Base-by-base conservation (phyloP, 805 yeast species). In the Torulaspora gathmanii region DNA sequence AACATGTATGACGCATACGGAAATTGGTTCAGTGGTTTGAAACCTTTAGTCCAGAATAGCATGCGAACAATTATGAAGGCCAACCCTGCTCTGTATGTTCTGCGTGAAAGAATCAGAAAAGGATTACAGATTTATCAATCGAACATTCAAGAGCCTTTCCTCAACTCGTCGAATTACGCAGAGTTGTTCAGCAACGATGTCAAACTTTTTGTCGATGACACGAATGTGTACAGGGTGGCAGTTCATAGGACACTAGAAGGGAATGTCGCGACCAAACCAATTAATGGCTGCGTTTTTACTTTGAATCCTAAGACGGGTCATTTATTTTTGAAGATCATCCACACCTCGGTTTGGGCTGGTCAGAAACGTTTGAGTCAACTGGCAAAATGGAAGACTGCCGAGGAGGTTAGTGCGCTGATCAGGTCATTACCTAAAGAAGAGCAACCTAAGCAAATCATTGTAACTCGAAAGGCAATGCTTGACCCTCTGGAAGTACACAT, bases 381-480 rank as follows among this genome's bases (percentile, higher is more conserved):
- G 52, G 90, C 98, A 1, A 93, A 93, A 62, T 93, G 99, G 99
- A 93, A 91, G 63, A 82, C 98, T 1, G 98, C 99, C 0, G 99
- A 93, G 67, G 98, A 91, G 65, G 95, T 88, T 17, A 91, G 96
- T 12, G 95, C 95, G 0, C 70, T 93, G 52, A 77, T 93, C 15
- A 74, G 96, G 34, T 86, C 97, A 0, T 68, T 93, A 43, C 97
- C 97, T 0, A 74, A 80, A 44, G 97, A 91, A 57, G 96, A 93
- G 65, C 96, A 89, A 58, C 99, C 99, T 2, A 85, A 85, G 57
- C 96, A 90, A 65, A 70, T 93, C 48, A 85, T 93, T 60, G 90
- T 87, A 8, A 86, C 96, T 0, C 73, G 98, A 56, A 87, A 86
- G 57, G 95, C 95, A 11, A 83, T 93, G 74, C 59, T 86, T 47